These are phyloP conservation scores for Talaromyces stipitatus DNA, from an alignment of 495 filamentous ascomycete genomes.

Conservation along the genomic window DNA sequence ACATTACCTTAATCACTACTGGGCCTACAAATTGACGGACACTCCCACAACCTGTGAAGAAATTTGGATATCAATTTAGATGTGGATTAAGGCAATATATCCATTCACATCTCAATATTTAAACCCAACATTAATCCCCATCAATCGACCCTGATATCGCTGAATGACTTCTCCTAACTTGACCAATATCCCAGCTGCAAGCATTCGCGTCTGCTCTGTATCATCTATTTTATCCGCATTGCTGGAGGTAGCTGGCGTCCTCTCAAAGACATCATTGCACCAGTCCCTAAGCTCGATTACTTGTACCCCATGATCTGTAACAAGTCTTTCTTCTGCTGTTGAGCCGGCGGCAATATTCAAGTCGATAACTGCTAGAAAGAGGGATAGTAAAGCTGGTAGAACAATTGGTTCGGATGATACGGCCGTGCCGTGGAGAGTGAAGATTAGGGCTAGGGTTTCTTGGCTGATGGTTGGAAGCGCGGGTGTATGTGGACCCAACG, in stretches of 20 bases:
- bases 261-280: conserved; percentile 57
- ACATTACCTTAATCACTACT: too few relatives aligned
- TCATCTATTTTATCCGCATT: conserved; percentile 14
- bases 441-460: conserved; percentile 36
- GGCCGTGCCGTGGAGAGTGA: conserved; percentile 34
- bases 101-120: too few relatives aligned
- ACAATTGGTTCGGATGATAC: conserved; percentile 52
- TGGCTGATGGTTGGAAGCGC: conserved; percentile 36
- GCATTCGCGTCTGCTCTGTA: conserved; percentile 29
- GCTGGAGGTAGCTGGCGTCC: conserved; percentile 47
- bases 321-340: conserved; percentile 59
- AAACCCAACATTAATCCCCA: conserved; percentile 44
- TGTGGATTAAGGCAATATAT: too few relatives aligned
- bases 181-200: conserved; percentile 80
- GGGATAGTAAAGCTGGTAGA: conserved; percentile 67
- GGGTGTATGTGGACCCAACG: conserved; percentile 38
- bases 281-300: conserved; percentile 36
- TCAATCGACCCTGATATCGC: conserved; percentile 59
- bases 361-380: conserved; percentile 73
- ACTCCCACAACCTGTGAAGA: too few relatives aligned
- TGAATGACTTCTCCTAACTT: conserved; percentile 72
- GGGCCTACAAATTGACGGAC: too few relatives aligned
- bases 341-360: conserved; percentile 56
- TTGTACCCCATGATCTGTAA: conserved; percentile 39
- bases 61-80: too few relatives aligned